Evolutionary conservation across 768 basidiomycete genomes (phyloP).

Genomic region (Myochromella boudieri): DNA sequence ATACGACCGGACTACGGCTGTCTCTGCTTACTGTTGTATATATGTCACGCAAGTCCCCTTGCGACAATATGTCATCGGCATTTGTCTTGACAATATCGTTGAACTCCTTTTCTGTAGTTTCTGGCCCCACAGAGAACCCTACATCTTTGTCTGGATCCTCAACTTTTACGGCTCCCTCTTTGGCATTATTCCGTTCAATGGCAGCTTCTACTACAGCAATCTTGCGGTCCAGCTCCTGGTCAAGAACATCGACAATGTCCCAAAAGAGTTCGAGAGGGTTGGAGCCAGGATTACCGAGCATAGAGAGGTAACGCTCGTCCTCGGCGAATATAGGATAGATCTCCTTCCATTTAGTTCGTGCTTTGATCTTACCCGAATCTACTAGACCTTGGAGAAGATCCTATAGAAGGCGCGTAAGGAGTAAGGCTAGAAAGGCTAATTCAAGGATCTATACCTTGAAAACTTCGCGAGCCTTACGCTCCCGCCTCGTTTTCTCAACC

Average conservation of each 20-base stretch:
- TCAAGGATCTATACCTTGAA: constrained; percentile 68
- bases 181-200: constrained; percentile 49
- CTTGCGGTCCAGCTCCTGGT: constrained; percentile 81
- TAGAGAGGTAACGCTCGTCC: constrained; percentile 80
- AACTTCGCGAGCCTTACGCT: constrained; percentile 87
- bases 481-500: constrained; percentile 80
- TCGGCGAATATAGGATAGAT: constrained; percentile 75
- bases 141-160: constrained; percentile 24
- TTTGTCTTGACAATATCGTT: constrained; percentile 53
- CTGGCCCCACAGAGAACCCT: constrained; percentile 43
- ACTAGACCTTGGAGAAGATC: constrained; percentile 72
- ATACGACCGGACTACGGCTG: constrained; percentile 1
- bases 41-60: constrained; percentile 55
- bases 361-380: constrained; percentile 63
- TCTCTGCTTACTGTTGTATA: constrained; percentile 57
- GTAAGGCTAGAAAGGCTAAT: background rate
- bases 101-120: constrained; percentile 70
- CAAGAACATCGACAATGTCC: constrained; percentile 87
- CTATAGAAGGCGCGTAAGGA: constrained; percentile 33
- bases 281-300: constrained; percentile 92
- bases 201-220: constrained; percentile 66
- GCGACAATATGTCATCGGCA: constrained; percentile 49
- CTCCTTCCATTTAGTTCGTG: constrained; percentile 90
- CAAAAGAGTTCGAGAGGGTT: constrained; percentile 96
- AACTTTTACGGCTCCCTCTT: constrained; percentile 26